A percentile compares a stretch with the other conserved stretches of the same genome.
These are phyloP conservation scores for Typha latifolia DNA, from an alignment of 176 grass and related monocot species.

Conservation along the genomic window DNA sequence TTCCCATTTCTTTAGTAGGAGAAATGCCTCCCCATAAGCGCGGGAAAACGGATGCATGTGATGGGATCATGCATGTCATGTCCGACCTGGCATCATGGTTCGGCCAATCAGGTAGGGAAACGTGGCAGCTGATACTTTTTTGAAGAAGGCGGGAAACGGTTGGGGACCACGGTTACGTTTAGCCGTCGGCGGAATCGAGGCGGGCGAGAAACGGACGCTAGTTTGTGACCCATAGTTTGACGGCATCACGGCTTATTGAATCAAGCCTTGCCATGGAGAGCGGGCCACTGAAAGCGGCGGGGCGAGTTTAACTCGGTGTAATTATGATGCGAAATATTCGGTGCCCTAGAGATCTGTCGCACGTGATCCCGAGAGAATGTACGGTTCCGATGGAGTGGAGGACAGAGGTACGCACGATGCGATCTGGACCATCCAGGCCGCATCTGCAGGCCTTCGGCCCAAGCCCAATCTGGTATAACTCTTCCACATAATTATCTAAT, in stretches of 20 bases:
- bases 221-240: too few species aligned
- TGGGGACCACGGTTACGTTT: background rate
- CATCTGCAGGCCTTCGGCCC: too few species aligned
- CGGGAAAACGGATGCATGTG: constrained; percentile 1
- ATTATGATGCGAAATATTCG: background rate
- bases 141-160: background rate
- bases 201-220: too few species aligned
- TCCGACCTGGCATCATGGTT: background rate
- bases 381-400: background rate
- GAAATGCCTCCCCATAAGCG: background rate
- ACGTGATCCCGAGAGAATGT: background rate
- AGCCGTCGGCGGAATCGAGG: background rate
- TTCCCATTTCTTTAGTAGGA: background rate
- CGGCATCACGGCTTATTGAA: too few species aligned
- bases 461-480: too few species aligned
- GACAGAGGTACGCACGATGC: background rate
- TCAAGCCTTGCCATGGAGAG: background rate
- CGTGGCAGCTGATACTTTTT: background rate
- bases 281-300: background rate
- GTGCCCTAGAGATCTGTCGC: background rate
- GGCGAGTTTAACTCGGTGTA: background rate
- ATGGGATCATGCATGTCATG: background rate
- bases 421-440: background rate
- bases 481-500: too few species aligned
- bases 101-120: background rate